Evolutionary conservation across 2,329 filamentous ascomycete species (phyloP), one percentile per base, ranked within the genome.

Genomic region (Fusarium pseudocircinatum): DNA sequence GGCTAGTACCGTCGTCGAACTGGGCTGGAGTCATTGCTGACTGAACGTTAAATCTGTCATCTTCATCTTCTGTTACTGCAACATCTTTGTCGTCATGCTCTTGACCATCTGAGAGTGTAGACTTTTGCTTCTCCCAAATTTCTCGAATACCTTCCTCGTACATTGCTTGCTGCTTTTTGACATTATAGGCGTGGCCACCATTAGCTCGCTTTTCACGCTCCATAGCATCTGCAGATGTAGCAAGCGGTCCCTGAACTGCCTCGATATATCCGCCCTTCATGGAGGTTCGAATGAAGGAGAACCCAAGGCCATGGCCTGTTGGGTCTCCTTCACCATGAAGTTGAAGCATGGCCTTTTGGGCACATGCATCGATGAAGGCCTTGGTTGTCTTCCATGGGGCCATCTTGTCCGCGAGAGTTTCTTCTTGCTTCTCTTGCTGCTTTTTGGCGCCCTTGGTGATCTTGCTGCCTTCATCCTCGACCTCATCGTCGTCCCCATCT

Each of bases 201-300:
- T 96, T 96, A 22, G 93, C 93, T 79, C 95, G 94, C 72, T 96
- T 90, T 80, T 95, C 94, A 70, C 95, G 93, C 78, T 94, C 93
- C 69, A 95, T 94, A 78, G 94, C 95, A 81, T 97, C 94, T 26
- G 94, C 95, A 15, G 90, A 91, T 6, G 90, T 91, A 13, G 90
- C 88, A 43, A 89, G 83, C 6, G 90, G 89, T 5, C 90, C 90
- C 63, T 90, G 89, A 32, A 97, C 89, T 26, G 95, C 93, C 79
- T 95, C 94, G 82, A 98, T 89, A 69, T 91, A 99, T 1, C 96
- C 96, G 70, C 96, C 96, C 83, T 99, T 99, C 96, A 99, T 99
- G 2, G 94, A 97, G 0, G 95, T 98, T 79, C 96, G 95, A 81
- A 99, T 95, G 82, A 99, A 98, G 80, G 94, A 98, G 85, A 98